A percentile compares a stretch with the other conserved stretches of the same genome.
Conservation (phyloP, 306 rosid genomes). For the Ziziphus jujuba region DNA sequence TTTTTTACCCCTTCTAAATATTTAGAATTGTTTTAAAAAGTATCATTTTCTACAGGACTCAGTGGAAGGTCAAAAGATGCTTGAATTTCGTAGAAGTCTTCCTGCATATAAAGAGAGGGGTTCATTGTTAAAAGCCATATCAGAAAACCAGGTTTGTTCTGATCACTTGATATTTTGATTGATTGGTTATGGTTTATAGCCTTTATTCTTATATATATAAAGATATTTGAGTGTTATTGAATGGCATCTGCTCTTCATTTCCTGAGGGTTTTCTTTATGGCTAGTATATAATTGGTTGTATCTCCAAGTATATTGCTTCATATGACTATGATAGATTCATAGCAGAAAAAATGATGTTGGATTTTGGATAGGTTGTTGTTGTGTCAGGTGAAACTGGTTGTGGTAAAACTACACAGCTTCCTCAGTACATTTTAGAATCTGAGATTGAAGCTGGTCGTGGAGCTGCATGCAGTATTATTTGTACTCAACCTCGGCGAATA, state of each 20-base stretch:
- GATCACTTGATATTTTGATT: not conserved
- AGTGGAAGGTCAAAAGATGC: constrained; percentile 43
- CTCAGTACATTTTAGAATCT: constrained; percentile 51
- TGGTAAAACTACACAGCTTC: constrained; percentile 56
- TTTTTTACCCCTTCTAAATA: too few species aligned
- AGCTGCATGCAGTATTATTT: constrained; percentile 46
- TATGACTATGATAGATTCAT: not conserved
- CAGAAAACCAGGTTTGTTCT: constrained; percentile 44
- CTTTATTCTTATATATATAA: not conserved
- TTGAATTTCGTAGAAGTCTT: constrained; percentile 49
- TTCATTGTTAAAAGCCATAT: constrained; percentile 32
- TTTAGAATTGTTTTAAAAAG: constrained; percentile 2
- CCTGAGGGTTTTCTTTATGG: too few species aligned
- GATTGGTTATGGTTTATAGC: not conserved
- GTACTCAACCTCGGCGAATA: constrained; percentile 53
- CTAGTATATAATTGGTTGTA: not conserved
- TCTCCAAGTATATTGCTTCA: not conserved
- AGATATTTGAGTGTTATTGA: not conserved
- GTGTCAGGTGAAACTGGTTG: constrained; percentile 59
- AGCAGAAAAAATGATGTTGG: constrained; percentile 2
- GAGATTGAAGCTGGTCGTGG: constrained; percentile 51
- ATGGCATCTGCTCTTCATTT: too few species aligned
- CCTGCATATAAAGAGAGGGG: constrained; percentile 52
- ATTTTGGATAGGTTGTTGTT: constrained; percentile 39
- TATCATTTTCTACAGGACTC: constrained; percentile 36